phyloP scores from a whole-genome alignment of 768 basidiomycete species.

The Lentinula sp. region DNA sequence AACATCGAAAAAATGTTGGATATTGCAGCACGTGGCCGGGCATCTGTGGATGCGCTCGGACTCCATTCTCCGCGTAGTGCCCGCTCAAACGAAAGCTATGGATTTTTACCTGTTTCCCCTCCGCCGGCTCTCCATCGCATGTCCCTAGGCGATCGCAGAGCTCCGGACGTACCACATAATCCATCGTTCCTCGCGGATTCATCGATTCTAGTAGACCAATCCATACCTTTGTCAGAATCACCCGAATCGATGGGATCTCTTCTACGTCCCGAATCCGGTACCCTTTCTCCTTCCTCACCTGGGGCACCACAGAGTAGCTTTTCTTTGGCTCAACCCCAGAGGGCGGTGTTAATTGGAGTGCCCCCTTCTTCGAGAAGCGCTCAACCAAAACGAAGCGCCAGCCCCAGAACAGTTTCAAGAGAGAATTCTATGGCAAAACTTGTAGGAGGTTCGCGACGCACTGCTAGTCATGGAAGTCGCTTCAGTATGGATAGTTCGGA shows the following conservation, averaged over 20 bases:
- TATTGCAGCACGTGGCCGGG: slow-evolving; percentile 36
- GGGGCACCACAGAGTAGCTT: background rate
- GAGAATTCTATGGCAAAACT: slow-evolving; percentile 1
- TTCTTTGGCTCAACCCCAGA: background rate
- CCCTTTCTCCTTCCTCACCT: background rate
- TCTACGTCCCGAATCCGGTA: background rate
- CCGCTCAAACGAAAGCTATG: background rate
- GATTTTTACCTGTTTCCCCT: background rate
- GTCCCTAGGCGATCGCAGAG: background rate
- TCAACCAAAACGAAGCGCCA: background rate
- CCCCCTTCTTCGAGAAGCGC: background rate
- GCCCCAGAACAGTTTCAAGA: background rate
- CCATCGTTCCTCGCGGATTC: slow-evolving; percentile 1
- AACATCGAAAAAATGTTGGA: slow-evolving; percentile 53
- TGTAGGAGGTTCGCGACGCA: slow-evolving; percentile 1
- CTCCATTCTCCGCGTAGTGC: background rate
- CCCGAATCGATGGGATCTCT: slow-evolving; percentile 4
- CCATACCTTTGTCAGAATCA: background rate
- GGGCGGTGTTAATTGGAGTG: background rate
- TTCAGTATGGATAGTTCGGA: slow-evolving; percentile 2
- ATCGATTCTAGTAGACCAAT: background rate
- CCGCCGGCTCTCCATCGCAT: background rate
- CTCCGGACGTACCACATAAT: slow-evolving; percentile 3
- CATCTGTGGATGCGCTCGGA: background rate
- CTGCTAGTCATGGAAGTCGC: background rate